phyloP scores from a whole-genome alignment of 2,329 filamentous ascomycete genomes.

The Colletotrichum orbiculare region DNA sequence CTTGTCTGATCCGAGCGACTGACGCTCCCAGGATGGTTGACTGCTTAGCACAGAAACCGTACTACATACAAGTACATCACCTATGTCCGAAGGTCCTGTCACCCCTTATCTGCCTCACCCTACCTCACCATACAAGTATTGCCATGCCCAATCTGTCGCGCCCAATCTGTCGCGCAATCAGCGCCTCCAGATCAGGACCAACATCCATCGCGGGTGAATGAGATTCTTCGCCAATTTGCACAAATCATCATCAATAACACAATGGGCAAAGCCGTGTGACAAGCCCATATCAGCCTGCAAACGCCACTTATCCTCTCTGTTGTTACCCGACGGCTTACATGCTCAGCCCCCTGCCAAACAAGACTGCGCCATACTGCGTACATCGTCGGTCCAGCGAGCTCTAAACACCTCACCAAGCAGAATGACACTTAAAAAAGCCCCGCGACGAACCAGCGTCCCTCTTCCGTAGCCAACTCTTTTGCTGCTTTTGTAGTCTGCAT shows the following conservation, averaged over 20 bases:
- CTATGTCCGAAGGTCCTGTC: neutral
- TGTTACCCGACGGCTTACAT: no score
- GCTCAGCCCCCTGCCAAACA: no score
- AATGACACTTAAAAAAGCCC: slow-evolving; percentile 2
- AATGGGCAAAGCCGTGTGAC: no score
- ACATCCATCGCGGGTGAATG: no score
- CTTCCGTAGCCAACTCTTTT: slow-evolving; percentile 23
- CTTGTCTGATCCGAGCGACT: slow-evolving; percentile 33
- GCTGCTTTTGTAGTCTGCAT: slow-evolving; percentile 24
- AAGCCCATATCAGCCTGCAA: no score
- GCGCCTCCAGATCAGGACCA: neutral
- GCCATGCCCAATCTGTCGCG: neutral
- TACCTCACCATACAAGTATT: slow-evolving; percentile 4
- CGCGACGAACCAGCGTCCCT: slow-evolving; percentile 12
- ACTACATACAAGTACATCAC: neutral
- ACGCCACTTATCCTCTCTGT: no score
- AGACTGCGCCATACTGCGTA: no score
- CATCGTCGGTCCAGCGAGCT: no score
- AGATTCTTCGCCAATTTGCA: no score
- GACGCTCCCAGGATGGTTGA: slow-evolving; percentile 33
- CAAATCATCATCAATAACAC: no score
- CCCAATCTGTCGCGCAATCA: neutral
- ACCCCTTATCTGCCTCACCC: slow-evolving; percentile 27
- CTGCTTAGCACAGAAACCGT: slow-evolving; percentile 28
- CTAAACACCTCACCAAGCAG: neutral